These are phyloP conservation scores for Phytophthora cajani DNA, from an alignment of 352 stramenopile genomes.

Conservation along the genomic window DNA sequence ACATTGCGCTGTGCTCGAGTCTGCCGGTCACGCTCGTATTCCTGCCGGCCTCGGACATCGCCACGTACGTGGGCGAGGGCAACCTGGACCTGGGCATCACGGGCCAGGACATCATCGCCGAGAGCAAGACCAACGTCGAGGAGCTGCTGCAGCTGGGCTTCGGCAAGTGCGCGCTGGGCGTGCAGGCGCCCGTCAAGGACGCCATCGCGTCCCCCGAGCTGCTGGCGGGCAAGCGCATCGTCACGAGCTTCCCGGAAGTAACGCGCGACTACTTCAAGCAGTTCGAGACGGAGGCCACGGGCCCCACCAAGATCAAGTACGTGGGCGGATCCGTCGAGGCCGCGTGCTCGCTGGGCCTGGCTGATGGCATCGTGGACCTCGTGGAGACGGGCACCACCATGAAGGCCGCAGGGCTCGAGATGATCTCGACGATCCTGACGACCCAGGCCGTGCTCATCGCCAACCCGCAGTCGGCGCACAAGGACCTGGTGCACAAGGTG, in stretches of 20 bases:
- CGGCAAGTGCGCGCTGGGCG: slow-evolving; percentile 95
- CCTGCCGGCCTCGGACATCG: slow-evolving; percentile 97
- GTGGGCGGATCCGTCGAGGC: slow-evolving; percentile 98
- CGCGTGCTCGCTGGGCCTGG: slow-evolving; percentile 96
- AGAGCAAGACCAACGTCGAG: slow-evolving; percentile 91
- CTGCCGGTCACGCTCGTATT: slow-evolving; percentile 98
- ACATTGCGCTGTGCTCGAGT: slow-evolving; percentile 94
- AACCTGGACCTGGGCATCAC: slow-evolving; percentile 99
- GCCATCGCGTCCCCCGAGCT: slow-evolving; percentile 80
- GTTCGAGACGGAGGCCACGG: slow-evolving; percentile 74
- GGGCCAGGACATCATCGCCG: slow-evolving; percentile 94
- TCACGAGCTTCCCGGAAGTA: slow-evolving; percentile 96
- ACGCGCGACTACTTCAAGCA: slow-evolving; percentile 95
- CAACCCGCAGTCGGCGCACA: slow-evolving; percentile 79
- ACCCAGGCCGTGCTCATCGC: slow-evolving; percentile 94
- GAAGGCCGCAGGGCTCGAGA: slow-evolving; percentile 95
- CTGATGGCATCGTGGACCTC: slow-evolving; percentile 98
- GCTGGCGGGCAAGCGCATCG: slow-evolving; percentile 96
- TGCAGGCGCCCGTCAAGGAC: slow-evolving; percentile 94
- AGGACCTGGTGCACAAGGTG: slow-evolving; percentile 83
- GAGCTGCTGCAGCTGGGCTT: slow-evolving; percentile 96
- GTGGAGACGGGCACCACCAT: slow-evolving; percentile 99
- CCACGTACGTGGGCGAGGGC: slow-evolving; percentile 97
- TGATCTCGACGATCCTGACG: slow-evolving; percentile 94
- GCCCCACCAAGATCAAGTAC: slow-evolving; percentile 93